A percentile compares a stretch with the other conserved stretches of the same genome.
phyloP scores from a whole-genome alignment of 345 rosid genomes.

The Bruguiera sexangula region DNA sequence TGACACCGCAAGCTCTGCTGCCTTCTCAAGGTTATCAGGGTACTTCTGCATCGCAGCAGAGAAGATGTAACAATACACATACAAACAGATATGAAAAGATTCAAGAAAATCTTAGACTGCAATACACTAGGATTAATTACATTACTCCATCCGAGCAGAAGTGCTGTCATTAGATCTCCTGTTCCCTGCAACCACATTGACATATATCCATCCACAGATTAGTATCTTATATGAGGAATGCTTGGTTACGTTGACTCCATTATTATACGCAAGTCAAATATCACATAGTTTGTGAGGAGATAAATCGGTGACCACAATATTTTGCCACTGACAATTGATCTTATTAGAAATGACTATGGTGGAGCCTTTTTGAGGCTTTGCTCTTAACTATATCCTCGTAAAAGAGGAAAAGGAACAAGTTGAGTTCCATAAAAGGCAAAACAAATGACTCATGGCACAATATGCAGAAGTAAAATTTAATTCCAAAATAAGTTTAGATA shows the following conservation, averaged over 20 bases:
- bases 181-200: conserved; percentile 54
- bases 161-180: conserved; percentile 97
- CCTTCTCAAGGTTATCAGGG: conserved; percentile 69
- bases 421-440: neutral
- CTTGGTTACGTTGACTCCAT: too few species aligned
- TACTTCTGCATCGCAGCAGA: conserved; percentile 57
- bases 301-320: too few species aligned
- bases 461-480: too few species aligned
- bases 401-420: neutral
- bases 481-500: too few species aligned
- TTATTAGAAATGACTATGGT: neutral
- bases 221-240: too few species aligned
- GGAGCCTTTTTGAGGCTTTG: neutral
- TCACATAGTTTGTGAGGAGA: too few species aligned
- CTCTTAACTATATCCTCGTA: neutral
- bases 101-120: neutral
- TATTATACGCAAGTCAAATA: too few species aligned
- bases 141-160: conserved; percentile 98
- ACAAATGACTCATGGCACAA: neutral
- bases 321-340: too few species aligned
- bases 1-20: conserved; percentile 98
- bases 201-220: too few species aligned
- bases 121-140: conserved; percentile 39
- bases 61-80: conserved; percentile 8
- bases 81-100: neutral